Percentiles rank a stretch among this genome's conserved stretches.
These are phyloP conservation scores for Prunus padus DNA, from an alignment of 306 rosid species.

Conservation along the genomic window DNA sequence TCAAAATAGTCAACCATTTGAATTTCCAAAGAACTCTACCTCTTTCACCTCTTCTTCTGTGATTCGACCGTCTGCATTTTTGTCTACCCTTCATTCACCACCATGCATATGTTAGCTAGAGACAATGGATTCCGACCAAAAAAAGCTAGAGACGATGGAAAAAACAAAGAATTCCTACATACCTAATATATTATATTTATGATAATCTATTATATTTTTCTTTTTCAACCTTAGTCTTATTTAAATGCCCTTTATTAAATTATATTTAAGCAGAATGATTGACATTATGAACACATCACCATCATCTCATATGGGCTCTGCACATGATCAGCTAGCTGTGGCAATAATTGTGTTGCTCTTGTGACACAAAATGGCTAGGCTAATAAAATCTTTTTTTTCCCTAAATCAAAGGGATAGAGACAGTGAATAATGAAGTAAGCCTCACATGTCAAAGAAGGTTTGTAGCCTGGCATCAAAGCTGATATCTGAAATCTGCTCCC, in stretches of 20 bases:
- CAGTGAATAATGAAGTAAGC: neutral
- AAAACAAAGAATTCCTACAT: neutral
- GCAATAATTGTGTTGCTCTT: neutral
- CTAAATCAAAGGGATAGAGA: neutral
- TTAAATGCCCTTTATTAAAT: neutral
- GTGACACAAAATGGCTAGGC: neutral
- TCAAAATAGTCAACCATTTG: neutral
- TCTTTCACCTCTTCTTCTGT: conserved; percentile 76
- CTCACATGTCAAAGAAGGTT: conserved; percentile 92
- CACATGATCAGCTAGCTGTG: neutral
- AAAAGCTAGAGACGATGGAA: neutral
- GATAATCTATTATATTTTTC: neutral
- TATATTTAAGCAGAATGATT: neutral
- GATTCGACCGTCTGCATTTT: conserved; percentile 83
- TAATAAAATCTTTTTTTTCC: neutral
- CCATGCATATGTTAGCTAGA: conserved; percentile 1
- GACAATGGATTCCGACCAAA: too few species aligned
- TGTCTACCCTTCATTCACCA: conserved; percentile 70
- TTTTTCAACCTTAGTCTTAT: neutral
- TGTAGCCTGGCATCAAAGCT: conserved; percentile 89
- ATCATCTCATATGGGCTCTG: neutral
- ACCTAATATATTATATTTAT: too few species aligned
- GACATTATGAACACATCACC: neutral
- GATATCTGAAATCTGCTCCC: conserved; percentile 83
- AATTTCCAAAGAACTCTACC: conserved; percentile 34